Evolutionary conservation across 2,329 filamentous ascomycete genomes (phyloP).

Genomic region (Penicillium janthinellum): DNA sequence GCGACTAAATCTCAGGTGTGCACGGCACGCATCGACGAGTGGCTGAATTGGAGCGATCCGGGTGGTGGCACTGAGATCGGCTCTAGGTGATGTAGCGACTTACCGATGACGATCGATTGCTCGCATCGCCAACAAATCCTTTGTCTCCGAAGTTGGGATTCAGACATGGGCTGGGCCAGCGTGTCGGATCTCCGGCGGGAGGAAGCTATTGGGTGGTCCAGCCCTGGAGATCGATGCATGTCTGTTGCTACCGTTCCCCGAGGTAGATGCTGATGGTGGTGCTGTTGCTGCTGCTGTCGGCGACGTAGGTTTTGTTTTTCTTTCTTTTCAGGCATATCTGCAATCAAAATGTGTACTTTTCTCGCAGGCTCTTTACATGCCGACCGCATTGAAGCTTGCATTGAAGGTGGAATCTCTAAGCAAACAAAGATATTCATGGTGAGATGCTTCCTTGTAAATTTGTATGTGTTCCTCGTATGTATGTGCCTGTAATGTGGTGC

Average conservation of each 20-base stretch:
- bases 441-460: background rate
- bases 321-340: background rate
- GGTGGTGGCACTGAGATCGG: conserved; percentile 15
- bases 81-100: conserved; percentile 20
- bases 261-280: background rate
- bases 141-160: conserved; percentile 10
- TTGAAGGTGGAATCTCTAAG: background rate
- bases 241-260: background rate
- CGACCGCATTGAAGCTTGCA: conserved; percentile 8
- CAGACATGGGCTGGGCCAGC: background rate
- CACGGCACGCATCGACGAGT: conserved; percentile 26
- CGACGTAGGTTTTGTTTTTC: background rate
- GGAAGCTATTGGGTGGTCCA: background rate
- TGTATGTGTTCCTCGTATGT: background rate
- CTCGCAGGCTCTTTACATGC: conserved; percentile 4
- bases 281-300: background rate
- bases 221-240: conserved; percentile 6
- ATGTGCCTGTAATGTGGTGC: background rate
- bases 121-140: conserved; percentile 18
- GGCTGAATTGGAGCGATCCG: conserved; percentile 28
- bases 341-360: background rate
- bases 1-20: conserved; percentile 23
- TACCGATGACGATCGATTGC: conserved; percentile 25
- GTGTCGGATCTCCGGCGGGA: background rate
- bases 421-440: too few relatives aligned